These are phyloP conservation scores for Chaetoceros muelleri DNA, from an alignment of 108 stramenopile genomes.

Conservation along the genomic window DNA sequence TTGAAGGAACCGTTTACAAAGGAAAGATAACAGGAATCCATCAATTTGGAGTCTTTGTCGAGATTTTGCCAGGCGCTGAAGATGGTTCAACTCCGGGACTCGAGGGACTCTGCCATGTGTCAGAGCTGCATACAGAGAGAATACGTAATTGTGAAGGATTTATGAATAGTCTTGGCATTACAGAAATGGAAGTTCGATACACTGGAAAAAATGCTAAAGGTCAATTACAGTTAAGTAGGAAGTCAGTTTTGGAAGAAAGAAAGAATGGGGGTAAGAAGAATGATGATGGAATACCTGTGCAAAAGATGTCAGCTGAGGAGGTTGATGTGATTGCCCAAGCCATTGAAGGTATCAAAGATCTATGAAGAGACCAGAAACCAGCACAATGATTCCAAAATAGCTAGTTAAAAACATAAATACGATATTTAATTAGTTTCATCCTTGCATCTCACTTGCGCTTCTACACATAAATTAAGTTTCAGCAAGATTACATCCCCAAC, in stretches of 20 bases:
- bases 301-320: conserved; percentile 53
- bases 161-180: conserved; percentile 45
- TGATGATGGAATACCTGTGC: conserved; percentile 13
- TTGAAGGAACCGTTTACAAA: conserved; percentile 53
- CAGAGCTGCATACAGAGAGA: conserved; percentile 64
- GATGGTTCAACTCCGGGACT: conserved; percentile 67
- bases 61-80: conserved; percentile 74
- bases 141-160: conserved; percentile 77
- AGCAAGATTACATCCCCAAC: too few species aligned
- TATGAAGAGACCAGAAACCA: not conserved
- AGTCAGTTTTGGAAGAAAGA: conserved; percentile 40
- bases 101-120: conserved; percentile 79
- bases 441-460: too few species aligned
- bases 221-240: conserved; percentile 61
- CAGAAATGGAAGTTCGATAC: conserved; percentile 65
- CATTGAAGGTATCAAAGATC: conserved; percentile 43
- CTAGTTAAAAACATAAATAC: too few species aligned
- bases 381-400: too few species aligned
- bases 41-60: conserved; percentile 73
- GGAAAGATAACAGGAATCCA: conserved; percentile 75
- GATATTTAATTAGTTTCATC: too few species aligned
- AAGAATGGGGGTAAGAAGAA: conserved; percentile 10
- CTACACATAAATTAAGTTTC: too few species aligned
- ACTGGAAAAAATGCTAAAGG: conserved; percentile 67
- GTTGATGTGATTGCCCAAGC: conserved; percentile 64